phyloP scores from a whole-genome alignment of 352 stramenopile genomes.

The Phytophthora sp. region DNA sequence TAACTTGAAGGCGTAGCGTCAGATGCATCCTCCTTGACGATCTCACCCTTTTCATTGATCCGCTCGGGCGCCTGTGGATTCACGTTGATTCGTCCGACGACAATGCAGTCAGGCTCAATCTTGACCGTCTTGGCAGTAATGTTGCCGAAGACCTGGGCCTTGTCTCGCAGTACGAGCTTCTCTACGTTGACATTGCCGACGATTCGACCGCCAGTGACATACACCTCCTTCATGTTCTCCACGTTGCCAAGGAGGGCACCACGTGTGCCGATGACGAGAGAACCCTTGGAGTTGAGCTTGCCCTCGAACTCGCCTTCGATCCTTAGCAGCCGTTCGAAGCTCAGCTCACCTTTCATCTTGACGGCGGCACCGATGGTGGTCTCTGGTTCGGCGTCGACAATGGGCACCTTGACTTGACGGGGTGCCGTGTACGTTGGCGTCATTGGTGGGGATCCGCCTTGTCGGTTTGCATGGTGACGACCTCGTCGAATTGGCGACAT shows the following conservation, averaged over 20 bases:
- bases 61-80: conserved; percentile 84
- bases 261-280: conserved; percentile 85
- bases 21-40: conserved; percentile 60
- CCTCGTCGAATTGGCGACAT: conserved; percentile 66
- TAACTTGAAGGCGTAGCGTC: conserved; percentile 23
- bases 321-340: conserved; percentile 87
- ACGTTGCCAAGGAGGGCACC: conserved; percentile 83
- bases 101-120: conserved; percentile 89
- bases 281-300: conserved; percentile 88
- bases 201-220: conserved; percentile 86
- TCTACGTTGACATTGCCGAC: conserved; percentile 88
- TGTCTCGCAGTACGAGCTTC: conserved; percentile 85
- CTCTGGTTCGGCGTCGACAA: conserved; percentile 79
- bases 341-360: conserved; percentile 91
- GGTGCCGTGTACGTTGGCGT: conserved; percentile 64
- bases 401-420: conserved; percentile 61
- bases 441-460: conserved; percentile 61
- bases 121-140: conserved; percentile 90
- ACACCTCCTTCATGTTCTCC: conserved; percentile 89
- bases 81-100: conserved; percentile 87
- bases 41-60: conserved; percentile 86
- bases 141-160: conserved; percentile 89
- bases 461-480: conserved; percentile 59
- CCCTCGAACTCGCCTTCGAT: conserved; percentile 92
- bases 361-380: conserved; percentile 83